A percentile compares a stretch with the other conserved stretches of the same genome.
These are phyloP conservation scores for Tremella mesenterica DNA, from an alignment of 768 basidiomycete species.

Conservation along the genomic window DNA sequence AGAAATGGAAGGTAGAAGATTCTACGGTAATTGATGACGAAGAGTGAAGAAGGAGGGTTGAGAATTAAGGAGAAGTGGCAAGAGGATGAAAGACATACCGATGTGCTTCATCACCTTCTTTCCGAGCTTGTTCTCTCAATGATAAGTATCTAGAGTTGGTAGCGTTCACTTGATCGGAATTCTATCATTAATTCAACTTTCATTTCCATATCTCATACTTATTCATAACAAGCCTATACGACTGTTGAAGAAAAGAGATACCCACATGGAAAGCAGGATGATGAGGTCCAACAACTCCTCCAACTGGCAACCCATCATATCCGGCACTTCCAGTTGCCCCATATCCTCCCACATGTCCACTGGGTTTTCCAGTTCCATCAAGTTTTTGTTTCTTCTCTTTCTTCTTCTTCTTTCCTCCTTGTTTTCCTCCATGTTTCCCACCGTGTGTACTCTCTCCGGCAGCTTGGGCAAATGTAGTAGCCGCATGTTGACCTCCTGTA, in stretches of 20 bases:
- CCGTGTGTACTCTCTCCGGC: no score
- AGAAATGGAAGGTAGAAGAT: background rate
- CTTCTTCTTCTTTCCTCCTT: no score
- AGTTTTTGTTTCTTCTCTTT: no score
- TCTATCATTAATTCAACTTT: no score
- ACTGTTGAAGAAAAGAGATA: background rate
- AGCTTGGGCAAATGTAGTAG: no score
- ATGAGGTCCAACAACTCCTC: constrained; percentile 30
- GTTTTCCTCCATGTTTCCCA: no score
- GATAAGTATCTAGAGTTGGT: constrained; percentile 60
- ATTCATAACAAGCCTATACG: no score
- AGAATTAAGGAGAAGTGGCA: background rate
- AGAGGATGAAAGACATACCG: constrained; percentile 12
- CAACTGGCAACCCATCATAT: constrained; percentile 21
- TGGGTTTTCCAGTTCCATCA: constrained; percentile 9
- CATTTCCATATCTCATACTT: no score
- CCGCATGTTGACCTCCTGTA: no score
- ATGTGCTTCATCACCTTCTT: constrained; percentile 57
- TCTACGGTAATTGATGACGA: constrained; percentile 49
- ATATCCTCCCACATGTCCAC: constrained; percentile 9
- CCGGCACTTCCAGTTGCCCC: constrained; percentile 1
- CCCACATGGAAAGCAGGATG: constrained; percentile 25
- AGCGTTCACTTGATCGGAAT: constrained; percentile 52
- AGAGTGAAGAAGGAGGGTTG: constrained; percentile 14
- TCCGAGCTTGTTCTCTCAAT: constrained; percentile 66